Evolutionary conservation across 2,329 filamentous ascomycete species (phyloP).

Genomic region (Atkinsonella texensis): DNA sequence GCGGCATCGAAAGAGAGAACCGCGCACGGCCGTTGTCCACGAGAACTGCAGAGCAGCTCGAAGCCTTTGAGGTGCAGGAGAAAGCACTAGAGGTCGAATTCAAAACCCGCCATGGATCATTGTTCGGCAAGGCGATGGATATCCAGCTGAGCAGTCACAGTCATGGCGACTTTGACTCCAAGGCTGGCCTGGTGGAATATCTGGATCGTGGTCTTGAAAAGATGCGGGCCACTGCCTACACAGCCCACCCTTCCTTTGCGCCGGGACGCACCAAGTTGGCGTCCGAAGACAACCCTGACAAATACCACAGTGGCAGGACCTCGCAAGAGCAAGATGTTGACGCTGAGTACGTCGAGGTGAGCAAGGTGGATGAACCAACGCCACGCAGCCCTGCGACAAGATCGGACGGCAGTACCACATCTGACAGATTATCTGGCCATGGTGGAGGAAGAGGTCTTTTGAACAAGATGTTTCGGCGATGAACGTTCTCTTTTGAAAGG

Average conservation of each 20-base stretch:
- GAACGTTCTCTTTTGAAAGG: background rate
- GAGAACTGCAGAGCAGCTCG: constrained; percentile 26
- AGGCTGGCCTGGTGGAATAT: constrained; percentile 35
- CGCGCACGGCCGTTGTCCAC: constrained; percentile 24
- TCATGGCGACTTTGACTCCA: constrained; percentile 29
- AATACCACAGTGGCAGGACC: constrained; percentile 15
- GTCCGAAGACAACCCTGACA: constrained; percentile 10
- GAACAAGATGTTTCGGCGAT: constrained; percentile 24
- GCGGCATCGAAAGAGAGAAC: constrained; percentile 30
- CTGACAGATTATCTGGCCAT: constrained; percentile 12
- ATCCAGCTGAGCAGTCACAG: constrained; percentile 14
- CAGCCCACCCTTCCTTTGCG: constrained; percentile 12
- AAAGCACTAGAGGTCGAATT: constrained; percentile 38
- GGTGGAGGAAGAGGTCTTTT: constrained; percentile 20
- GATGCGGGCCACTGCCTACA: constrained; percentile 21
- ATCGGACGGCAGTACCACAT: constrained; percentile 7
- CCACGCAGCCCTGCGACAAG: background rate
- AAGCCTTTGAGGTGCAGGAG: constrained; percentile 32
- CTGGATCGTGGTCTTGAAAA: constrained; percentile 34
- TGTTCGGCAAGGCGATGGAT: constrained; percentile 33
- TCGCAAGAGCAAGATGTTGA: constrained; percentile 15
- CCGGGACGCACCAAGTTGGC: constrained; percentile 20
- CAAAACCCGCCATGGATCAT: constrained; percentile 28
- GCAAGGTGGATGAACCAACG: constrained; percentile 14
- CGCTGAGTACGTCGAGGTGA: constrained; percentile 24